Evolutionary conservation across 129 eudicot genomes (phyloP).

Genomic region (Flaveria robusta): DNA sequence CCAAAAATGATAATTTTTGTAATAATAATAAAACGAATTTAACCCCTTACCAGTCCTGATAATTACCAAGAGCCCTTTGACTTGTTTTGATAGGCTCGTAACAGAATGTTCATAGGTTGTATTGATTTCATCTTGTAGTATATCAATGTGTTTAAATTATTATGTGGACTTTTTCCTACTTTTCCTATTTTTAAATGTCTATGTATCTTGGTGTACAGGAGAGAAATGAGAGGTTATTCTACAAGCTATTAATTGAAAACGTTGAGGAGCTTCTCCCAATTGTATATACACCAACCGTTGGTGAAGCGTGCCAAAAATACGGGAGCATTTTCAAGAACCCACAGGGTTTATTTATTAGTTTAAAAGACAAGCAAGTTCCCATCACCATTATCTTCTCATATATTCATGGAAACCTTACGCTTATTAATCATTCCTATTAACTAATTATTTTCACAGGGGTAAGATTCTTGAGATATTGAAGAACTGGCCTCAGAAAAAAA

Average conservation of each 20-base stretch:
- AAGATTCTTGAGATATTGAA: conserved; percentile 83
- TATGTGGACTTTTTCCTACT: not conserved
- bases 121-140: too few species aligned
- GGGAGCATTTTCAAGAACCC: conserved; percentile 93
- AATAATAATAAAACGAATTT: too few species aligned
- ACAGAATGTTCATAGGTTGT: too few species aligned
- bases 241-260: conserved; percentile 87
- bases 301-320: conserved; percentile 98
- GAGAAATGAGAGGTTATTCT: conserved; percentile 79
- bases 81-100: too few species aligned
- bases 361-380: conserved; percentile 77
- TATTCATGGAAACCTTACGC: not conserved
- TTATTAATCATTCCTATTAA: not conserved
- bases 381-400: not conserved
- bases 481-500: conserved; percentile 95
- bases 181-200: not conserved
- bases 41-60: too few species aligned
- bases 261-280: conserved; percentile 98
- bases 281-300: conserved; percentile 98
- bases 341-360: conserved; percentile 93
- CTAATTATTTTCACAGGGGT: conserved; percentile 57
- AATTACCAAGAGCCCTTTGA: too few species aligned
- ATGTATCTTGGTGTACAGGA: conserved; percentile 54
- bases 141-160: not conserved
- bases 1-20: too few species aligned